Percentiles rank a stretch among this genome's conserved stretches.
phyloP scores from a whole-genome alignment of 768 basidiomycete genomes.

The Podaxis sp. region DNA sequence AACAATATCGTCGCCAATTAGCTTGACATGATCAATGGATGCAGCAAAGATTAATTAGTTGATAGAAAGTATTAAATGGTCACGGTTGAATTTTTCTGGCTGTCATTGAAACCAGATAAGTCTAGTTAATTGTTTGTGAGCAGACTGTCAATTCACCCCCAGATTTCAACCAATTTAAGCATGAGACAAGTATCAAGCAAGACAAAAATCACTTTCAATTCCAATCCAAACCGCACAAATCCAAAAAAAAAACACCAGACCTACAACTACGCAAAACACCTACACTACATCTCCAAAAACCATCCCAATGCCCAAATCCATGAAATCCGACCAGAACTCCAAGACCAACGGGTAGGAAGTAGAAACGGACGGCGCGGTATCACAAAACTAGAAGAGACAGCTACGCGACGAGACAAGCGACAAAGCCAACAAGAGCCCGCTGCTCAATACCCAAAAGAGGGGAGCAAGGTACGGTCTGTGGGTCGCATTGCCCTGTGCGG shows the following conservation, averaged over 20 bases:
- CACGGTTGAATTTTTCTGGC: no score
- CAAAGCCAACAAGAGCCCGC: conserved; percentile 2
- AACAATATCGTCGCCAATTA: no score
- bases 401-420: not conserved
- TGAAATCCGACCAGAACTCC: not conserved
- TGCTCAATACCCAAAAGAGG: conserved; percentile 11
- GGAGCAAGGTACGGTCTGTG: conserved; percentile 12
- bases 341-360: not conserved
- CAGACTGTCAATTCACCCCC: no score
- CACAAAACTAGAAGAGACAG: not conserved
- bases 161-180: no score
- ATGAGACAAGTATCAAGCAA: not conserved
- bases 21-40: no score
- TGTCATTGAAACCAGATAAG: no score
- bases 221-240: not conserved
- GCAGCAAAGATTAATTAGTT: no score
- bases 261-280: not conserved
- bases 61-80: no score
- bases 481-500: not conserved
- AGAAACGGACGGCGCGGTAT: not conserved
- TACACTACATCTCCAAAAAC: not conserved
- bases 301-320: not conserved
- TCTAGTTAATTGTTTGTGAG: no score
- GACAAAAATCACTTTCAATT: not conserved
- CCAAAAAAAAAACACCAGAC: no score